Evolutionary conservation across 2,329 filamentous ascomycete genomes (phyloP), one percentile per base, ranked within the genome.

Genomic region (Paecilomyces niveus): DNA sequence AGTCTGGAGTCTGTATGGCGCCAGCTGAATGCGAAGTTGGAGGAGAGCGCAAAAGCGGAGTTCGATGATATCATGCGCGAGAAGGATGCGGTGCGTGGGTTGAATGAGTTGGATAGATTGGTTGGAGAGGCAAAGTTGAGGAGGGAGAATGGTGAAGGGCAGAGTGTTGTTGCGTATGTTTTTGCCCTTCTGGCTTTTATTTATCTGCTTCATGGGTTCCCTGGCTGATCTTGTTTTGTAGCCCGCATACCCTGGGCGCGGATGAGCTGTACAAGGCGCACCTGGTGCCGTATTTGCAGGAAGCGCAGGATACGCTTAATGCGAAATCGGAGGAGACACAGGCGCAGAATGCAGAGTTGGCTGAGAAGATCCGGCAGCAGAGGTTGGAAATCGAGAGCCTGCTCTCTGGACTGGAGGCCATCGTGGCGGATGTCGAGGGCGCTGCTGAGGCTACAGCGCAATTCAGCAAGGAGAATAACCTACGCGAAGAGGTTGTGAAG

Each of bases 41-140:
- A 85, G 63, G 80, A 81, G 61, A 79, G 79, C 55, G 83, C 82
- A 62, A 80, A 74, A 68, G 77, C 77, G 15, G 83, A 87, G 63
- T 87, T 87, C 68, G 83, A 85, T n/a, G 78, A 80, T 53, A 84
- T 87, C 58, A 64, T 87, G 60, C 70, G 69, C 31, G 81, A 85
- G 64, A 72, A 84, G 55, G 76, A 83, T 59, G 84, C 85, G 1
- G 76, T 87, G 5, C 70, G 75, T 59, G 78, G 81, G 22, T 71
- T 88, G 62, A 87, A 87, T 68, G 82, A 83, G 57, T 73, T 87
- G 62, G 85, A 88, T 67, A 74, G 78, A 39, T 73, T 85, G 61
- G 80, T 87, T 29, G 80, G 79, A 29, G 84, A 86, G 61, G 85
- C 84, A 10, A 81, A 78, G 65, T 69, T 71, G 62, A 75, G 83